A percentile compares a stretch with the other conserved stretches of the same genome.
Evolutionary conservation across 2,329 filamentous ascomycete genomes (phyloP).

Genomic region (Penicillium sp.): DNA sequence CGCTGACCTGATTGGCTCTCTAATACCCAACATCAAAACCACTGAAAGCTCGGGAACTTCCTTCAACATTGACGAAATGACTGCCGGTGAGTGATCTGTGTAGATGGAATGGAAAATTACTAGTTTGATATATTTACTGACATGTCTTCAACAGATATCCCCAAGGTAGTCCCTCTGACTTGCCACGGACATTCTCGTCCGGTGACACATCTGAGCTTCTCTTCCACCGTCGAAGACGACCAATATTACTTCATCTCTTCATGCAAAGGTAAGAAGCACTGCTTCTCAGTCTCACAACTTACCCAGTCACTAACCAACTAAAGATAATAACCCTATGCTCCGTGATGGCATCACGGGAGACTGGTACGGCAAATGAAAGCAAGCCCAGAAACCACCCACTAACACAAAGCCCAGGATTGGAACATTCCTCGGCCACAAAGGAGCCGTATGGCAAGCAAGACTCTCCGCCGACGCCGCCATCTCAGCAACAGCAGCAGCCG

Average conservation of each 20-base stretch:
- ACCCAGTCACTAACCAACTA: constrained; percentile 4
- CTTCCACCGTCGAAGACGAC: constrained; percentile 74
- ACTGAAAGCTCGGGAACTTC: constrained; percentile 3
- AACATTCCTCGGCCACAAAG: constrained; percentile 97
- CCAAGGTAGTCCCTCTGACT: constrained; percentile 76
- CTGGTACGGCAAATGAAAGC: constrained; percentile 57
- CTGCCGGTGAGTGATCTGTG: constrained; percentile 14
- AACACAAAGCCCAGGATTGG: constrained; percentile 64
- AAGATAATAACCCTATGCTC: constrained; percentile 97
- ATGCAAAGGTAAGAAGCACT: constrained; percentile 69
- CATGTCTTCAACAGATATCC: constrained; percentile 33
- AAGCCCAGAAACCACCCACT: not conserved
- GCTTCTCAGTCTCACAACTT: not conserved
- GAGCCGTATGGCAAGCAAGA: constrained; percentile 93
- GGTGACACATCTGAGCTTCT: constrained; percentile 89
- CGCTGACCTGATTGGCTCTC: constrained; percentile 5
- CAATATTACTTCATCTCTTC: constrained; percentile 91
- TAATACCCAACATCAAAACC: constrained; percentile 7
- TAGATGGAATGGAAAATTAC: not conserved
- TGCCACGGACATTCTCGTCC: constrained; percentile 93
- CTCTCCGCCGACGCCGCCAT: constrained; percentile 83
- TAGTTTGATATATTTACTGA: not conserved
- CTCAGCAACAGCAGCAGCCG: constrained; percentile 89
- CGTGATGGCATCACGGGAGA: constrained; percentile 93
- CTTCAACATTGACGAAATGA: constrained; percentile 13